phyloP scores from a whole-genome alignment of 306 rosid genomes.

The Cicer cuneatum region DNA sequence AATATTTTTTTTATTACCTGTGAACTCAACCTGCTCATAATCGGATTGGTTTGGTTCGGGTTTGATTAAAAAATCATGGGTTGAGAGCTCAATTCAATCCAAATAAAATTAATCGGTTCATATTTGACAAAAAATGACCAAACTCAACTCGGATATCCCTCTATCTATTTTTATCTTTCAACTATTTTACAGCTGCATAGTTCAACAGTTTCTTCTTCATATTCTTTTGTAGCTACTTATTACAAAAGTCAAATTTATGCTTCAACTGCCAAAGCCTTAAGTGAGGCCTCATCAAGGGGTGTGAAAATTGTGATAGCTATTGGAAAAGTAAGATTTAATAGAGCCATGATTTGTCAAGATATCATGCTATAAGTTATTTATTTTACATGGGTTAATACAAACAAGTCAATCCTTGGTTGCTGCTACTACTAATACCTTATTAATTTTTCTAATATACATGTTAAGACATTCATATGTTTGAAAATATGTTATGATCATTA shows the following conservation, averaged over 20 bases:
- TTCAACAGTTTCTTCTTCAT: too few relatives aligned
- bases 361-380: constrained; percentile 31
- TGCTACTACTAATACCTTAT: constrained; percentile 22
- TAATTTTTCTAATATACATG: constrained; percentile 26
- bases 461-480: constrained; percentile 20
- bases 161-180: too few relatives aligned
- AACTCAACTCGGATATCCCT: too few relatives aligned
- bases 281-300: constrained; percentile 81
- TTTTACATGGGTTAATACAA: constrained; percentile 15
- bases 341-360: constrained; percentile 30
- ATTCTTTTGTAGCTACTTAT: too few relatives aligned
- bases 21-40: too few relatives aligned
- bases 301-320: constrained; percentile 94
- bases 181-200: too few relatives aligned
- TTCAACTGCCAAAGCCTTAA: constrained; percentile 70
- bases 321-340: constrained; percentile 73
- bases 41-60: too few relatives aligned
- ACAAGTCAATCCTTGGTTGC: constrained; percentile 21
- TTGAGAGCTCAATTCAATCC: too few relatives aligned
- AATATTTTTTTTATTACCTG: too few relatives aligned
- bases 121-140: too few relatives aligned
- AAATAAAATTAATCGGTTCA: too few relatives aligned
- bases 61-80: too few relatives aligned
- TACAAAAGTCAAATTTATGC: constrained; percentile 73
- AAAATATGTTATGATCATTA: constrained; percentile 37